Evolutionary conservation across 148 eudicot species (phyloP).

Genomic region (Rhododendron simsii): DNA sequence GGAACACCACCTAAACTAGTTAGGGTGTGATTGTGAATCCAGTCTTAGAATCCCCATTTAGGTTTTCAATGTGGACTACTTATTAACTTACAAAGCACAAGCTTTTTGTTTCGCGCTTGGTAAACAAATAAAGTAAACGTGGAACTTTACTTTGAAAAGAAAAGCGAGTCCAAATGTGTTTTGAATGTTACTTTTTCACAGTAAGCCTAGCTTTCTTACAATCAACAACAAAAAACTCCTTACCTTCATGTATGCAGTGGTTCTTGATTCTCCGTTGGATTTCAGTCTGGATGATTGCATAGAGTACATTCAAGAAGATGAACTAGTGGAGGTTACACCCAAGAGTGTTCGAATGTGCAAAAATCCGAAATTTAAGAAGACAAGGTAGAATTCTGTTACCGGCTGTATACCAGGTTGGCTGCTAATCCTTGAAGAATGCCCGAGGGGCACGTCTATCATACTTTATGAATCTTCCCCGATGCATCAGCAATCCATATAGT

Average conservation of each 20-base stretch:
- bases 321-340: conserved; percentile 96
- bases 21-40: neutral
- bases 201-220: neutral
- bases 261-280: conserved; percentile 76
- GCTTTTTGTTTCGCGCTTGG: neutral
- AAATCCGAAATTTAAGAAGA: conserved; percentile 77
- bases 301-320: conserved; percentile 98
- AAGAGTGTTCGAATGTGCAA: conserved; percentile 85
- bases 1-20: neutral
- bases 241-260: conserved; percentile 45
- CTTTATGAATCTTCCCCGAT: neutral
- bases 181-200: neutral
- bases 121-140: neutral
- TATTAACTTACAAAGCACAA: neutral
- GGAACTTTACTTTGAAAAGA: neutral
- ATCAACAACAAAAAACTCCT: neutral
- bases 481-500: neutral
- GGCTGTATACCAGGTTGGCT: conserved; percentile 3
- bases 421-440: neutral
- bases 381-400: neutral
- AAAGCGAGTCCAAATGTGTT: neutral
- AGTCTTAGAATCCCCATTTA: neutral
- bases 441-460: neutral
- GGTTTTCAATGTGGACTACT: neutral
- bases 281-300: conserved; percentile 97